phyloP scores from a whole-genome alignment of 2,329 filamentous ascomycete species.

The Mollisia scopiformis region DNA sequence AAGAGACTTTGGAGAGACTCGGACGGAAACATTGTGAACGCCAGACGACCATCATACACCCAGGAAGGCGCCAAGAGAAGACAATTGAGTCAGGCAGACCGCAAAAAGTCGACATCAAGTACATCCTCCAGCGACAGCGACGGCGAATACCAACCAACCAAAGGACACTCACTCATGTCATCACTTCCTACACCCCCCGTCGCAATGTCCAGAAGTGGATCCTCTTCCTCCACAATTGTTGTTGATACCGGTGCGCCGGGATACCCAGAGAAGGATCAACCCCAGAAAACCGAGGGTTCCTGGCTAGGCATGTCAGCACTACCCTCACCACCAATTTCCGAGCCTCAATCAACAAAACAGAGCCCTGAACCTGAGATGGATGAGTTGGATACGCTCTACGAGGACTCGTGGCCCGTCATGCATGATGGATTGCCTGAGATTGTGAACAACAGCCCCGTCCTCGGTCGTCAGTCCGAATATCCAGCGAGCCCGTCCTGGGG shows the following conservation, averaged over 20 bases:
- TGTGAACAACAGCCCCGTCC: conserved; percentile 18
- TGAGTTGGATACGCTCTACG: conserved; percentile 35
- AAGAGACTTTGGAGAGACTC: conserved; percentile 53
- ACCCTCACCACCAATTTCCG: conserved; percentile 32
- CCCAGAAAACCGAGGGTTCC: conserved; percentile 9
- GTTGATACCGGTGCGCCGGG: conserved; percentile 20
- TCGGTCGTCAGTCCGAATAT: conserved; percentile 29
- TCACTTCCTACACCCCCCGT: conserved; percentile 18
- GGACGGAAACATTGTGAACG: conserved; percentile 49
- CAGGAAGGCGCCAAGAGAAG: conserved; percentile 31
- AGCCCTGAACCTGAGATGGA: conserved; percentile 15
- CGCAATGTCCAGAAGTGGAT: conserved; percentile 28
- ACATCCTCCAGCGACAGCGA: not conserved
- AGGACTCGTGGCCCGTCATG: conserved; percentile 32
- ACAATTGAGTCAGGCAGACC: conserved; percentile 23
- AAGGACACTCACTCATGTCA: conserved; percentile 6
- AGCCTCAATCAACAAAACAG: conserved; percentile 15
- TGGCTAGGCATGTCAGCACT: conserved; percentile 28
- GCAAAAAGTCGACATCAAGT: conserved; percentile 16
- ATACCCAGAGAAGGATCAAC: conserved; percentile 2
- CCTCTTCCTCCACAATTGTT: conserved; percentile 28
- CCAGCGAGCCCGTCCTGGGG: conserved; percentile 32
- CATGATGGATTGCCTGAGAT: conserved; percentile 25
- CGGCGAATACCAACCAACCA: conserved; percentile 8
- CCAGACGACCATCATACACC: conserved; percentile 38